Conservation (phyloP, 371 early-diverging fungal genomes). For the Encephalitozoon romaleae region DNA sequence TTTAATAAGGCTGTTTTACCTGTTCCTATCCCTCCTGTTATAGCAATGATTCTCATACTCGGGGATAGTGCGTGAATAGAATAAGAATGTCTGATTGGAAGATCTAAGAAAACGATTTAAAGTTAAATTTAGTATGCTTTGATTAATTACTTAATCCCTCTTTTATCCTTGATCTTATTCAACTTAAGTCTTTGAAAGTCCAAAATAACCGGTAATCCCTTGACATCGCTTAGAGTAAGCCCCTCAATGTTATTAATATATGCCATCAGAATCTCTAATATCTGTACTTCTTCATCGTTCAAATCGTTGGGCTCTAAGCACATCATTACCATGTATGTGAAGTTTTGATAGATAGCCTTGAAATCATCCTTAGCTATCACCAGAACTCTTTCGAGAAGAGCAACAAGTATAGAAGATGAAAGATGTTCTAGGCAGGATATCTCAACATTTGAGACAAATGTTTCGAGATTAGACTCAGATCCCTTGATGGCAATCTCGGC, state of each 20-base stretch:
- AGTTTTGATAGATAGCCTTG: background rate
- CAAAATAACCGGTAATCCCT: background rate
- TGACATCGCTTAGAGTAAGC: background rate
- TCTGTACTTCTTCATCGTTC: background rate
- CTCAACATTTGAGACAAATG: background rate
- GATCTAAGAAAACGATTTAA: background rate
- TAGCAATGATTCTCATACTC: conserved; percentile 38
- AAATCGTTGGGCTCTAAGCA: background rate
- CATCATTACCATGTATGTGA: background rate
- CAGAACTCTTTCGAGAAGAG: background rate
- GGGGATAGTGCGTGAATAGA: background rate
- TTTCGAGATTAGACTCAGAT: background rate
- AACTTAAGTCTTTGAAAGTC: background rate
- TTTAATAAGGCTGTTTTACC: conserved; percentile 29
- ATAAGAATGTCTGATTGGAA: background rate
- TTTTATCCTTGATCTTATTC: background rate
- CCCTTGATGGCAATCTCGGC: conserved; percentile 29
- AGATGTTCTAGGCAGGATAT: background rate
- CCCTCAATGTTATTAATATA: background rate
- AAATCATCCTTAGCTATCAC: background rate
- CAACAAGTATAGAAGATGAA: background rate
- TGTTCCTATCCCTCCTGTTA: conserved; percentile 30
- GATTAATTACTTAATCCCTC: background rate
- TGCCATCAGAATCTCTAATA: background rate
- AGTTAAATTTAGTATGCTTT: background rate